phyloP scores from a whole-genome alignment of 352 stramenopile genomes.

The Globisporangium cystogenes region DNA sequence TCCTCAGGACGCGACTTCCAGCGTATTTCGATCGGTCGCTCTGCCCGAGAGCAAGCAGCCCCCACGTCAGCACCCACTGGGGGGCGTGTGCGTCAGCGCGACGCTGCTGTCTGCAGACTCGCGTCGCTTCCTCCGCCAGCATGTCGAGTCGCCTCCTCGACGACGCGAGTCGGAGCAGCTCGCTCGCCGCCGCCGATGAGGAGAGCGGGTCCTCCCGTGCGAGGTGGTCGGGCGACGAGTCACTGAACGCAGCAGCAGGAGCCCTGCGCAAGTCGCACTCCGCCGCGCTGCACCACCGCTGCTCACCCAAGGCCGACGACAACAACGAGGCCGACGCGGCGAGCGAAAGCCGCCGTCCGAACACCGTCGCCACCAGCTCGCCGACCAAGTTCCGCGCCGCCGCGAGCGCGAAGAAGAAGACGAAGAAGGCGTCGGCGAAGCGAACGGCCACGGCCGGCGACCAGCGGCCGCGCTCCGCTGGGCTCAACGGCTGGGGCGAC shows the following conservation, averaged over 20 bases:
- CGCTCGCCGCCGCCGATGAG: background rate
- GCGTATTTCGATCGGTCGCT: too few relatives aligned
- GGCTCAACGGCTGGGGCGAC: constrained; percentile 49
- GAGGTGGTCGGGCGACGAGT: background rate
- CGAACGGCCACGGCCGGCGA: background rate
- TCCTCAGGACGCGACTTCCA: too few relatives aligned
- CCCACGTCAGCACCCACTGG: too few relatives aligned
- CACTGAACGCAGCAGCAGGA: too few relatives aligned
- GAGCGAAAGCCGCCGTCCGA: constrained; percentile 5
- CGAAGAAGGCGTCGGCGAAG: constrained; percentile 3
- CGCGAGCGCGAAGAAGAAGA: constrained; percentile 3
- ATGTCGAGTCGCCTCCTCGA: too few relatives aligned
- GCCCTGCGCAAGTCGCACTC: constrained; percentile 7
- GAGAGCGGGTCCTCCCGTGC: background rate
- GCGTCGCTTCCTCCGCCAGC: too few relatives aligned
- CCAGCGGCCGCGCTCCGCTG: constrained; percentile 4
- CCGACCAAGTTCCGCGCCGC: constrained; percentile 1
- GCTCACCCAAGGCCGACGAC: background rate
- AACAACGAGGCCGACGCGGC: background rate
- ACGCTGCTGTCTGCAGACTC: too few relatives aligned
- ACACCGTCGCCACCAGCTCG: constrained; percentile 5
- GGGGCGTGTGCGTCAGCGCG: too few relatives aligned
- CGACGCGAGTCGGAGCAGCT: too few relatives aligned
- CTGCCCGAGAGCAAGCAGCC: too few relatives aligned
- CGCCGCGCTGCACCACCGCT: background rate